Percentiles rank a stretch among this genome's conserved stretches.
Evolutionary conservation across 2,329 filamentous ascomycete genomes (phyloP).

Genomic region (Aspergillus uvarum): DNA sequence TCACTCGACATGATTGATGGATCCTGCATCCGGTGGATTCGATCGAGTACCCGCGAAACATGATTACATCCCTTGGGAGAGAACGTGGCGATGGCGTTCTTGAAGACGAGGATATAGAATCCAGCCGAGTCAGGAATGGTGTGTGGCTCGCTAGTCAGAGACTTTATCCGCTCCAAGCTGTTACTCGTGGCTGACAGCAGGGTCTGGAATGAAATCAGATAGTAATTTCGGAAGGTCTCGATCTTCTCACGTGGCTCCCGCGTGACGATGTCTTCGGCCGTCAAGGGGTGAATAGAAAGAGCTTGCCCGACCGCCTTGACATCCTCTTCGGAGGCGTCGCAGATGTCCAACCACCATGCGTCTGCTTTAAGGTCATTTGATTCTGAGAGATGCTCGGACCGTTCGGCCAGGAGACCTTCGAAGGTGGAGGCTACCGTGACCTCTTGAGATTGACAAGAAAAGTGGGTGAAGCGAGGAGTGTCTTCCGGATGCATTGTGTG

Average conservation of each 20-base stretch:
- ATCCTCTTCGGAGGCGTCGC: constrained; percentile 82
- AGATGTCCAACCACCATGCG: constrained; percentile 95
- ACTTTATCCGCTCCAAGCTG: neutral
- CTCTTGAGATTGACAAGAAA: constrained; percentile 79
- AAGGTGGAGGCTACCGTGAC: constrained; percentile 18
- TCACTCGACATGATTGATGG: constrained; percentile 89
- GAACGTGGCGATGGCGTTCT: constrained; percentile 89
- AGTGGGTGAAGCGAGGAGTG: constrained; percentile 76
- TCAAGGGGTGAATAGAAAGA: constrained; percentile 89
- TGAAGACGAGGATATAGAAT: constrained; percentile 92
- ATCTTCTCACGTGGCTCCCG: constrained; percentile 97
- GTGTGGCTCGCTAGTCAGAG: constrained; percentile 32
- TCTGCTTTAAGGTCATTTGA: constrained; percentile 15
- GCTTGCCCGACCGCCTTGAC: constrained; percentile 82
- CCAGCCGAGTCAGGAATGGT: constrained; percentile 75
- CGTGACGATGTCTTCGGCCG: constrained; percentile 89
- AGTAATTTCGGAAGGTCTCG: constrained; percentile 93
- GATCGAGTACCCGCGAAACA: constrained; percentile 78
- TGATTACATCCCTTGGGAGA: constrained; percentile 84
- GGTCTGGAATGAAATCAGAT: constrained; percentile 93
- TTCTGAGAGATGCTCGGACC: constrained; percentile 15
- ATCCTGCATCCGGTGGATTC: constrained; percentile 85
- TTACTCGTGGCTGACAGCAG: constrained; percentile 62
- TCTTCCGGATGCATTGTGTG: constrained; percentile 6
- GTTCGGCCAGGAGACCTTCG: constrained; percentile 20